A percentile compares a stretch with the other conserved stretches of the same genome.
These are phyloP conservation scores for Podospora pseudopauciseta DNA, from an alignment of 495 filamentous ascomycete species.

Conservation along the genomic window DNA sequence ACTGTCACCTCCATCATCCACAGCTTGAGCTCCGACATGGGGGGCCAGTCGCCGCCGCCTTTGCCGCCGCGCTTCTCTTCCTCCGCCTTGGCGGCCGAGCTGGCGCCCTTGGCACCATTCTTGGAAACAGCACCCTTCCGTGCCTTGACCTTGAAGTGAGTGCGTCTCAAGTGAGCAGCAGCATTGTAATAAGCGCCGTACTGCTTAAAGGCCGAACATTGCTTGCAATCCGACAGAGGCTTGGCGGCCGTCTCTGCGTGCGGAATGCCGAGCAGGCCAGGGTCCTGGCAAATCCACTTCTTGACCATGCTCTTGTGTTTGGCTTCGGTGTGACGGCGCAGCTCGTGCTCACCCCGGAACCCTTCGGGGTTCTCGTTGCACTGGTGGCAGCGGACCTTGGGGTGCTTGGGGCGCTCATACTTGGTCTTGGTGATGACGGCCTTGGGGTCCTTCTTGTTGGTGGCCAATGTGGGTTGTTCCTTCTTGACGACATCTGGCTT, in stretches of 20 bases:
- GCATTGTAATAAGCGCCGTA: constrained; percentile 97
- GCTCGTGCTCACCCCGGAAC: constrained; percentile 91
- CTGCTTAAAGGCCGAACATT: constrained; percentile 69
- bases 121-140: constrained; percentile 41
- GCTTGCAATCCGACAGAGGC: constrained; percentile 77
- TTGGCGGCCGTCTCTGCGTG: constrained; percentile 52
- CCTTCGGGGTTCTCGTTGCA: constrained; percentile 79
- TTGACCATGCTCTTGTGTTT: constrained; percentile 70
- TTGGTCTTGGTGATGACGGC: constrained; percentile 62
- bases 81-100: constrained; percentile 30
- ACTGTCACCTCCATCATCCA: constrained; percentile 75
- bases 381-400: constrained; percentile 67
- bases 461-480: constrained; percentile 5
- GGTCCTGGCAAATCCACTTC: constrained; percentile 69
- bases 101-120: constrained; percentile 35
- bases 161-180: constrained; percentile 82
- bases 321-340: constrained; percentile 79
- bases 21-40: constrained; percentile 74
- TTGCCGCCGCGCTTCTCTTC: constrained; percentile 71
- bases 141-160: constrained; percentile 66
- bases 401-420: constrained; percentile 71
- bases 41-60: constrained; percentile 75
- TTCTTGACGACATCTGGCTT: constrained; percentile 34
- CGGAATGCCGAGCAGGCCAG: constrained; percentile 33
- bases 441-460: constrained; percentile 40